Evolutionary conservation across 768 basidiomycete species (phyloP).

Genomic region (Pleurotus giganteus): DNA sequence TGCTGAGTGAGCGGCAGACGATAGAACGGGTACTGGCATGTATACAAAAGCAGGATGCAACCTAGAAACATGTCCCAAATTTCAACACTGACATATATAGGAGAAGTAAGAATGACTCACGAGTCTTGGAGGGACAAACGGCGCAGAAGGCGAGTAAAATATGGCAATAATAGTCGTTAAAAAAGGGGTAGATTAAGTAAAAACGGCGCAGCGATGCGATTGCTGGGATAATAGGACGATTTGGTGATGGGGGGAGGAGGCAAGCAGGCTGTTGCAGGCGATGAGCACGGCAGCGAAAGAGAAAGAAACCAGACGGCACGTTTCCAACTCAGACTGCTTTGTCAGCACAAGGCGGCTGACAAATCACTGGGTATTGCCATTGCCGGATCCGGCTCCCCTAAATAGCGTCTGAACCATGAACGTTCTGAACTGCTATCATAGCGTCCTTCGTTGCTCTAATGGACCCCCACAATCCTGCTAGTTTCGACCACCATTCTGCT

Average conservation of each 20-base stretch:
- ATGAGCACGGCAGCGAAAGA: conserved; percentile 5
- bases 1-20: conserved; percentile 27
- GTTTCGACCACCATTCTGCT: conserved; percentile 54
- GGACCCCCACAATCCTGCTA: conserved; percentile 37
- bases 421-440: neutral
- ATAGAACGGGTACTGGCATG: conserved; percentile 29
- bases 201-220: neutral
- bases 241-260: neutral
- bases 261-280: neutral
- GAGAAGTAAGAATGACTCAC: conserved; percentile 7
- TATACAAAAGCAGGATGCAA: neutral
- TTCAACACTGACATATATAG: neutral
- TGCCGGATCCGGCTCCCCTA: conserved; percentile 17
- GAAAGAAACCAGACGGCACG: conserved; percentile 5
- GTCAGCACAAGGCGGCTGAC: neutral
- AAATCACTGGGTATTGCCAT: neutral
- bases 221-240: neutral
- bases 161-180: neutral
- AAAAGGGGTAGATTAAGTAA: neutral
- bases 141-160: neutral
- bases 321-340: conserved; percentile 3
- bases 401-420: conserved; percentile 3
- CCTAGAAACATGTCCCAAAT: neutral
- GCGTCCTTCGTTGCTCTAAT: conserved; percentile 20
- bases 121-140: neutral